Evolutionary conservation across 768 basidiomycete species (phyloP).

Genomic region (Clathrus columnatus): DNA sequence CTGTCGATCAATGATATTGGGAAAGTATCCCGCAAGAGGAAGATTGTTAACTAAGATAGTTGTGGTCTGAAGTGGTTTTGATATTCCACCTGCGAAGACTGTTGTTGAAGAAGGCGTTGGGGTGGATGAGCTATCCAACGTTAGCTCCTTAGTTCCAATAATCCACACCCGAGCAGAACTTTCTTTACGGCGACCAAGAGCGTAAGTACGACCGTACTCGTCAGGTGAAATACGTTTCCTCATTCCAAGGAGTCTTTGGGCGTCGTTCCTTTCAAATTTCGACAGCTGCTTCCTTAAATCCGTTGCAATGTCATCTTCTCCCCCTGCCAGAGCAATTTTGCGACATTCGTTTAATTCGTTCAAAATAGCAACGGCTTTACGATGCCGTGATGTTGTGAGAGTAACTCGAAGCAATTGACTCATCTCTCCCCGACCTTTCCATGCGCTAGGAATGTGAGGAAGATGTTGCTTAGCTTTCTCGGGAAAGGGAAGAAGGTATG

Average conservation of each 20-base stretch:
- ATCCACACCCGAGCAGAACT: slow-evolving; percentile 91
- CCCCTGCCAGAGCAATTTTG: slow-evolving; percentile 50
- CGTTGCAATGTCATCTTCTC: slow-evolving; percentile 44
- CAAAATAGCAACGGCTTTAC: slow-evolving; percentile 51
- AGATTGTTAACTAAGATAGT: slow-evolving; percentile 80
- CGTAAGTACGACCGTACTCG: slow-evolving; percentile 74
- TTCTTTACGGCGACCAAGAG: slow-evolving; percentile 81
- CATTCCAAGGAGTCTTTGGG: slow-evolving; percentile 44
- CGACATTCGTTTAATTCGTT: slow-evolving; percentile 57
- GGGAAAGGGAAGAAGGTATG: slow-evolving; percentile 75
- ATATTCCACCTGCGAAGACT: not conserved
- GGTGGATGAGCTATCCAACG: slow-evolving; percentile 10
- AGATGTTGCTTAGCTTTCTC: slow-evolving; percentile 52
- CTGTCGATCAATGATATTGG: slow-evolving; percentile 67
- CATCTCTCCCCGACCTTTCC: slow-evolving; percentile 61
- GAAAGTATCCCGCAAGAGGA: slow-evolving; percentile 74
- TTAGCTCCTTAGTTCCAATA: slow-evolving; percentile 30
- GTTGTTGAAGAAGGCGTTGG: slow-evolving; percentile 14
- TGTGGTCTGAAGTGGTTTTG: slow-evolving; percentile 29
- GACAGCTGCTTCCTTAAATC: slow-evolving; percentile 44
- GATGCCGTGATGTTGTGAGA: slow-evolving; percentile 65
- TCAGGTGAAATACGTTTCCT: slow-evolving; percentile 59
- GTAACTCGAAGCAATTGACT: slow-evolving; percentile 43
- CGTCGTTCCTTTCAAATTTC: slow-evolving; percentile 53
- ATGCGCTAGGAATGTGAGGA: slow-evolving; percentile 51